These are phyloP conservation scores for Kentomonas sorsogonicus DNA, from an alignment of 208 protist species.

Conservation along the genomic window DNA sequence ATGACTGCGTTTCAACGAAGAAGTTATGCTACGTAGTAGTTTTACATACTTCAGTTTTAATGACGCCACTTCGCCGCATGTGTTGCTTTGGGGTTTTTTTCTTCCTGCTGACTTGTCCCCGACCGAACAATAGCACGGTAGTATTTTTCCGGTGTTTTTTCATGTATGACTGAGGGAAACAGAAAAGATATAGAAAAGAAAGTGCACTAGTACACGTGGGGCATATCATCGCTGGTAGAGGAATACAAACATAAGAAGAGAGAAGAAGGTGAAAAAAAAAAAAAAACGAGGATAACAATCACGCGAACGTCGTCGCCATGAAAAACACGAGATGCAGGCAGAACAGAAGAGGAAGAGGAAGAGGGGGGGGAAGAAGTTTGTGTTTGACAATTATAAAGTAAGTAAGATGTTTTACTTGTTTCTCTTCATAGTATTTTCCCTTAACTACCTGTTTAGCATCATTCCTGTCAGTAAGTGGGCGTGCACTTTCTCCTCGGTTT, in stretches of 20 bases:
- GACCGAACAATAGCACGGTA: too few relatives aligned
- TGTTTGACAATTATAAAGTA: not conserved
- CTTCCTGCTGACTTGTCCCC: too few relatives aligned
- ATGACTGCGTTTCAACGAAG: too few relatives aligned
- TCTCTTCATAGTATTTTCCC: too few relatives aligned
- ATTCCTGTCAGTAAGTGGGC: not conserved
- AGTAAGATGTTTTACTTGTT: not conserved
- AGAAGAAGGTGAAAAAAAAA: not conserved
- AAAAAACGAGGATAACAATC: slow-evolving; percentile 1
- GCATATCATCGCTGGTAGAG: too few relatives aligned
- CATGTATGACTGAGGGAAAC: not conserved
- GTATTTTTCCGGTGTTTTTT: too few relatives aligned
- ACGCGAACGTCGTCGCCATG: not conserved
- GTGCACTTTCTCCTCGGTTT: not conserved
- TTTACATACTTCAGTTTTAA: too few relatives aligned
- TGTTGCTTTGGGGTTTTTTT: too few relatives aligned
- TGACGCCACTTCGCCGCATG: too few relatives aligned
- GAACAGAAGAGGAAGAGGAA: not conserved
- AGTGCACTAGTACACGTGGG: not conserved
- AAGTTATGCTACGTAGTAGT: too few relatives aligned
- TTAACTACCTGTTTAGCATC: not conserved
- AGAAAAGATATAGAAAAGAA: slow-evolving; percentile 3
- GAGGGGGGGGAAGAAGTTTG: not conserved
- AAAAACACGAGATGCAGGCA: too few relatives aligned
- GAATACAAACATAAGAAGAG: slow-evolving; percentile 2